Evolutionary conservation across 2,329 filamentous ascomycete genomes (phyloP).

Genomic region (Paecilomyces dactylethromorphus): DNA sequence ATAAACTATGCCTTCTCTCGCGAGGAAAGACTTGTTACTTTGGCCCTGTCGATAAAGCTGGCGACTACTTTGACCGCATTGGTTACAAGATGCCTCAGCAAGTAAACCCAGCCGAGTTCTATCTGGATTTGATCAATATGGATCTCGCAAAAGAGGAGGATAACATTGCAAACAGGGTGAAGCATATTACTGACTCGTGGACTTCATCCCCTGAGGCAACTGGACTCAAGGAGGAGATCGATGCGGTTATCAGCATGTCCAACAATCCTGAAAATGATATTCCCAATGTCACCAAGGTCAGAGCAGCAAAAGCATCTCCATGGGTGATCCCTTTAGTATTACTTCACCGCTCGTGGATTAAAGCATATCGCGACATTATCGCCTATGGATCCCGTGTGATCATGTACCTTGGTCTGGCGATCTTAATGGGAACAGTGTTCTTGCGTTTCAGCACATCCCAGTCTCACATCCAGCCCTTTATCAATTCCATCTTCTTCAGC

Average conservation of each 20-base stretch:
- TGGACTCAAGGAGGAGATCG: constrained; percentile 22
- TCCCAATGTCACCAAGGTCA: constrained; percentile 9
- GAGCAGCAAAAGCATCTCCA: constrained; percentile 34
- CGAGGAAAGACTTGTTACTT: constrained; percentile 66
- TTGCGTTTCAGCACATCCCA: constrained; percentile 63
- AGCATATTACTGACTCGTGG: constrained; percentile 53
- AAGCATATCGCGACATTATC: constrained; percentile 76
- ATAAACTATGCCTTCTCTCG: constrained; percentile 70
- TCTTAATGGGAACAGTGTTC: constrained; percentile 88
- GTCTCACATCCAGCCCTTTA: constrained; percentile 69
- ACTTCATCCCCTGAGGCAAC: constrained; percentile 37
- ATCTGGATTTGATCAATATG: constrained; percentile 71
- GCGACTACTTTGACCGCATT: constrained; percentile 57
- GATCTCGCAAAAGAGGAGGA: constrained; percentile 58
- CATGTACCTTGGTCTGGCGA: constrained; percentile 74
- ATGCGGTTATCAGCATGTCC: constrained; percentile 2
- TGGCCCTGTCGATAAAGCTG: constrained; percentile 53
- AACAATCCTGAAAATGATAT: constrained; percentile 19
- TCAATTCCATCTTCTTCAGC: constrained; percentile 74
- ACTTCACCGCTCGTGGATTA: constrained; percentile 73
- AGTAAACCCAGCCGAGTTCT: constrained; percentile 73
- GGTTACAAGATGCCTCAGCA: constrained; percentile 60
- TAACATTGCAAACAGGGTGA: constrained; percentile 42
- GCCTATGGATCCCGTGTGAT: constrained; percentile 75
- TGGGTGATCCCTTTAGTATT: constrained; percentile 55